Base-by-base conservation (phyloP, 805 yeast genomes). In the Lachancea cidri region DNA sequence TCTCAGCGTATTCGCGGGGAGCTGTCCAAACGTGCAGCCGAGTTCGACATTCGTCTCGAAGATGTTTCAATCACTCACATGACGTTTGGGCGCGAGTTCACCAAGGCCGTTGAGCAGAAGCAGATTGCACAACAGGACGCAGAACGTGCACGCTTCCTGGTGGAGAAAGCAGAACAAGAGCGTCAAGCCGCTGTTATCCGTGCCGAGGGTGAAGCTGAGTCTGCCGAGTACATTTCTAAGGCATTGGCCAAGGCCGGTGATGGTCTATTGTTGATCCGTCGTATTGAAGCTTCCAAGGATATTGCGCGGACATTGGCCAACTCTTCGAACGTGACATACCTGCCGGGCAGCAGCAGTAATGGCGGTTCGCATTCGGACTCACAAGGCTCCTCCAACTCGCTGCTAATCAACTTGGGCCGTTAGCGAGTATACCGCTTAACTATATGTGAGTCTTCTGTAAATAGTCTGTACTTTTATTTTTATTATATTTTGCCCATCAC, bases 101-200 rank as follows among this genome's bases (percentile, higher is more conserved):
- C 98, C 41, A 89, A 86, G 66, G 98, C 98, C 25, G 98, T 93
- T 45, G 98, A 93, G 70, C 95, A 86, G 70, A 93, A 93, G 65
- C 98, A 93, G 68, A 94, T 93, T 67, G 98, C 98, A 24, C 98
- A 93, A 70, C 98, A 93, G 68, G 98, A 93, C 62, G 98, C 98
- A 17, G 98, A 93, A 71, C 77, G 98, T 53, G 96, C 98, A 44
- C 84, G 83, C 58, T 93, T 79, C 60, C 72, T 86, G 39, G 97
- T 93, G 42, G 97, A 89, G 60, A 84, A 84, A 62, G 98, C 98
- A 6, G 97, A 93, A 66, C 98, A 93, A 70, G 98, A 91, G 66
- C 79, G 95, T 62, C 89, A 84, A 65, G 98, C 98, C 2, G 72
- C 86, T 36, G 87, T 93, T 55, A 89, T 93, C 52, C 80, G 98